Percentiles rank a stretch among this genome's conserved stretches.
These are phyloP conservation scores for Neonectria sp. DNA, from an alignment of 2,329 filamentous ascomycete species.

Conservation along the genomic window DNA sequence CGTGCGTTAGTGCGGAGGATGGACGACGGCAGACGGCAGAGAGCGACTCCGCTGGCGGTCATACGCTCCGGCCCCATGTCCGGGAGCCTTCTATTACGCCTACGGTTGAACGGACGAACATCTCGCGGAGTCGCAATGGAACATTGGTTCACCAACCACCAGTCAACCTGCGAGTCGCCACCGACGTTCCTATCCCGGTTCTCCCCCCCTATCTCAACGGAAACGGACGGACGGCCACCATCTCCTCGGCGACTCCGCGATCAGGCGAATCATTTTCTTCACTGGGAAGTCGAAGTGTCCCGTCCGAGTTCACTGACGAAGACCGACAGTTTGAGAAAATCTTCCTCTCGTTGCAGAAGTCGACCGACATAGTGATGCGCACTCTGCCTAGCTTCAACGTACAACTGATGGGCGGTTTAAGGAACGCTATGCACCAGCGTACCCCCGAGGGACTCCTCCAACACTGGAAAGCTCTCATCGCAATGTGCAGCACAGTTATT, in stretches of 20 bases:
- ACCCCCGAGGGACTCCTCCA: constrained; percentile 73
- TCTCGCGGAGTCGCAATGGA: constrained; percentile 53
- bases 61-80: constrained; percentile 66
- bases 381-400: constrained; percentile 79
- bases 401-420: constrained; percentile 76
- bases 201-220: constrained; percentile 65
- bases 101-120: constrained; percentile 63
- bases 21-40: constrained; percentile 35
- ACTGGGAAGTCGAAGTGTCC: constrained; percentile 60
- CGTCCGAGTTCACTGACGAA: constrained; percentile 79
- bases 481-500: constrained; percentile 79
- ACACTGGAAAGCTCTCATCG: constrained; percentile 79
- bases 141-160: constrained; percentile 64
- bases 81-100: constrained; percentile 69
- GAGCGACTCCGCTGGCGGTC: constrained; percentile 50
- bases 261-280: constrained; percentile 86
- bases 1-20: constrained; percentile 50
- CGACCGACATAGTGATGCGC: constrained; percentile 80
- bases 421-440: constrained; percentile 73
- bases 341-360: constrained; percentile 81
- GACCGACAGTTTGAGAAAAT: constrained; percentile 88
- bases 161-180: constrained; percentile 69
- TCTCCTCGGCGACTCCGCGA: constrained; percentile 78
- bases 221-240: constrained; percentile 64
- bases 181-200: constrained; percentile 62